These are phyloP conservation scores for Meyerozyma smithsonii DNA, from an alignment of 1,139 yeast species.

Conservation along the genomic window DNA sequence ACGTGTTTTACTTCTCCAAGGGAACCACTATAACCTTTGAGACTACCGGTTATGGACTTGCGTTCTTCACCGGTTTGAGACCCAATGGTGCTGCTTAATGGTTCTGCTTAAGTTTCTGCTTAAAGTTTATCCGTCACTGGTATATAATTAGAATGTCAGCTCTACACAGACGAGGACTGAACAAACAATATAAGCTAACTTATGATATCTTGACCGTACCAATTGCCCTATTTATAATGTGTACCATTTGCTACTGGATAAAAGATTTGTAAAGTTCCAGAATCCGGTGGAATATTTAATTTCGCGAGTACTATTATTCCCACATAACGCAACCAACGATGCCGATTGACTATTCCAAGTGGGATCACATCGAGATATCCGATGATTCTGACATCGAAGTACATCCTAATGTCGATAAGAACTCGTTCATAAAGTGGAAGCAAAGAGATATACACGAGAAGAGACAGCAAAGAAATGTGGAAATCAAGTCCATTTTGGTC, in stretches of 20 bases:
- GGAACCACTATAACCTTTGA: conserved; percentile 65
- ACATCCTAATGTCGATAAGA: conserved; percentile 96
- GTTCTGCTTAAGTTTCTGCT: background rate
- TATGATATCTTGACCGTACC: too few species aligned
- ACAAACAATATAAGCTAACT: too few species aligned
- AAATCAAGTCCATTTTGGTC: conserved; percentile 68
- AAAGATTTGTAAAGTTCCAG: too few species aligned
- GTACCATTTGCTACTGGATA: too few species aligned
- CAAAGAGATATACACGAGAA: conserved; percentile 96
- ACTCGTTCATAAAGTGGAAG: conserved; percentile 90
- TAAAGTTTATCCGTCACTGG: background rate
- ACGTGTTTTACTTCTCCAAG: conserved; percentile 61
- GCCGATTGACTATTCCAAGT: conserved; percentile 91
- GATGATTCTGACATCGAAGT: conserved; percentile 97
- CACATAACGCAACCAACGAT: conserved; percentile 24
- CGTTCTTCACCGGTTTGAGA: conserved; percentile 65
- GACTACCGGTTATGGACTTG: conserved; percentile 56
- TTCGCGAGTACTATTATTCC: background rate
- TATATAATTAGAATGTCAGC: too few species aligned
- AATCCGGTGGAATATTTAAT: background rate
- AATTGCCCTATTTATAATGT: too few species aligned
- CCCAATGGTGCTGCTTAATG: conserved; percentile 29
- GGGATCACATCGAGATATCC: conserved; percentile 94
- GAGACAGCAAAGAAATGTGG: conserved; percentile 71
- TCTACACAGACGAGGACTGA: too few species aligned